These are phyloP conservation scores for Pseudogymnoascus sp. DNA, from an alignment of 2,329 filamentous ascomycete species.

Conservation along the genomic window DNA sequence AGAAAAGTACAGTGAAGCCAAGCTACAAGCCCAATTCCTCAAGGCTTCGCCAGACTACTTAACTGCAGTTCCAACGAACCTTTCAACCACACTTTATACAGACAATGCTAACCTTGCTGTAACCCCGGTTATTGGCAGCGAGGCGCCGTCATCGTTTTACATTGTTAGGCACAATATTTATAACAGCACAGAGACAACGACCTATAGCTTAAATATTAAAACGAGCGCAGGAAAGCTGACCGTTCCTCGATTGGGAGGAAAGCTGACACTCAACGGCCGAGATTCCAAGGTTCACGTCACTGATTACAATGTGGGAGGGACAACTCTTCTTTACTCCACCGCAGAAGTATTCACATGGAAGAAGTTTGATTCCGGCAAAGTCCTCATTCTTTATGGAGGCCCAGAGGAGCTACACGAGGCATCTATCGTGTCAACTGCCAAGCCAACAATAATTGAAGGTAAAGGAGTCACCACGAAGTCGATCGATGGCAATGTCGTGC, in stretches of 20 bases:
- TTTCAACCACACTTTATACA: constrained; percentile 46
- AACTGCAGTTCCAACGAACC: constrained; percentile 10
- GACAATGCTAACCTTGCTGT: constrained; percentile 53
- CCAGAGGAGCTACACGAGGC: constrained; percentile 53
- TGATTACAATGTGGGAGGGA: constrained; percentile 51
- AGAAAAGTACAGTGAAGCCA: constrained; percentile 14
- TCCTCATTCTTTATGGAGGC: constrained; percentile 54
- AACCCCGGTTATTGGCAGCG: constrained; percentile 49
- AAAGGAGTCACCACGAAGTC: constrained; percentile 19
- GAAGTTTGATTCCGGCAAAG: constrained; percentile 45
- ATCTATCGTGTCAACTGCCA: constrained; percentile 20
- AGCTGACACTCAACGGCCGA: constrained; percentile 47
- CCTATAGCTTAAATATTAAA: constrained; percentile 53
- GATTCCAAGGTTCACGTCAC: constrained; percentile 59
- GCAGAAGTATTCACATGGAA: constrained; percentile 62
- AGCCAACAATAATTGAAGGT: constrained; percentile 21
- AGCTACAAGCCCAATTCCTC: constrained; percentile 14
- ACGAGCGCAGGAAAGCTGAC: constrained; percentile 47
- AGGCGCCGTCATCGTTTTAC: constrained; percentile 49
- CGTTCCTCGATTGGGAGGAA: constrained; percentile 49
- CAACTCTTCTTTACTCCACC: constrained; percentile 54
- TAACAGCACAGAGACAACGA: constrained; percentile 42
- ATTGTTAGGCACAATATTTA: constrained; percentile 58
- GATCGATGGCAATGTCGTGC: constrained; percentile 34
- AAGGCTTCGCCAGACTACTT: constrained; percentile 16